Evolutionary conservation across 2,329 filamentous ascomycete species (phyloP), one percentile per base, ranked within the genome.

Genomic region (Cladobotryum protrusum): DNA sequence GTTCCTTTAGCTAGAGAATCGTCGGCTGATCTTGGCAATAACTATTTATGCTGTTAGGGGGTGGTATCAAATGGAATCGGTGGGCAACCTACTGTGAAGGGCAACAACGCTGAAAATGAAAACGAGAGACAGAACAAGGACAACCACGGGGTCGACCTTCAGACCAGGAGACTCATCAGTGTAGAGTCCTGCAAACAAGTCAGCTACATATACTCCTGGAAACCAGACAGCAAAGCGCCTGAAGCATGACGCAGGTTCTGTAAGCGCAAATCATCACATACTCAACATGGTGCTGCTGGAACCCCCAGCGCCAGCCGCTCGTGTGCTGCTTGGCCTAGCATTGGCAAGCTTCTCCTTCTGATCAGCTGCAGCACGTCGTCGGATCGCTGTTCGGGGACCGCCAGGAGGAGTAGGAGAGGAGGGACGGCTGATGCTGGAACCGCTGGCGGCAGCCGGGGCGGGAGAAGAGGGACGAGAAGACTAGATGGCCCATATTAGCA

Each of bases 21-120:
- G 86, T 73, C 90, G 86, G 62, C 90, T 95, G 66, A 96, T 75
- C 79, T 96, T 96, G 70, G 91, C 91, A 69, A 96, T 93, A 69
- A 96, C 91, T 96, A 20, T 8, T 32, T 11, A 29, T 20, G 17
- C n/a, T 6, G 53, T 63, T 59, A 66, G 60, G 32, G 57, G 6
- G 20, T 29, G 24, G 24, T 29, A 29, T 29, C 11, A 4, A 29
- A 29, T 9, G 24, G 24, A 29, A 8, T 29, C 24, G 24, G 32
- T 15, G 12, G 18, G 20, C 24, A 19, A 78, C 89, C 62, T 83
- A 97, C 93, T 90, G 76, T 99, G 93, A 67, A 99, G 79, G 61
- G 90, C 91, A 65, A 99, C 93, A 66, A 99, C 93, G 66, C 87
- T 93, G 77, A 99, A 96, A 72, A 99, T 99, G 73, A 99, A 99